Evolutionary conservation across 371 early-diverging fungal species (phyloP).

Genomic region (Conidiobolus incongruus): DNA sequence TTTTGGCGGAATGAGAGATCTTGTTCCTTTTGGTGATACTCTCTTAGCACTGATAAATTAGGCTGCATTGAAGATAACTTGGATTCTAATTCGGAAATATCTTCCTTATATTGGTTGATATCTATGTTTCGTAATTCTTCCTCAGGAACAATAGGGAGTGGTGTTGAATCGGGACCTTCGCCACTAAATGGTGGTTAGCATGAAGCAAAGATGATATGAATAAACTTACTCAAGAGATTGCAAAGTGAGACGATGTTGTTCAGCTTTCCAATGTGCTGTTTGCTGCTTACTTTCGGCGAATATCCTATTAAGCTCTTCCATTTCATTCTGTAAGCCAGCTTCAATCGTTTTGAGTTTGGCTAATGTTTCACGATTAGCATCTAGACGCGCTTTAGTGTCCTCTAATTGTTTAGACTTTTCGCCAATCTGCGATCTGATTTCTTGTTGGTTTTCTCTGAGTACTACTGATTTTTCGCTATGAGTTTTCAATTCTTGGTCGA

Average conservation of each 20-base stretch:
- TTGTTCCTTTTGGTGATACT: slow-evolving; percentile 56
- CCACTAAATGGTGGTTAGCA: neutral
- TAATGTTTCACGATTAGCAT: slow-evolving; percentile 30
- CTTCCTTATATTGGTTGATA: slow-evolving; percentile 4
- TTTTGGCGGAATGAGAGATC: slow-evolving; percentile 42
- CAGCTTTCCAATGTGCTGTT: slow-evolving; percentile 22
- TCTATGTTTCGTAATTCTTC: neutral
- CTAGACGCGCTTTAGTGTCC: slow-evolving; percentile 33
- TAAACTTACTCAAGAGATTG: slow-evolving; percentile 30
- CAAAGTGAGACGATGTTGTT: slow-evolving; percentile 21
- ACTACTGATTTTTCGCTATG: slow-evolving; percentile 15
- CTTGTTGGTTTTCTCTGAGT: neutral
- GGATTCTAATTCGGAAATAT: slow-evolving; percentile 23
- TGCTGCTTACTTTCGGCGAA: slow-evolving; percentile 22
- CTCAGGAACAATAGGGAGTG: neutral
- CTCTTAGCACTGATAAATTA: slow-evolving; percentile 68
- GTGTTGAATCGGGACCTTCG: neutral
- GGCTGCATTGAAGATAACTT: slow-evolving; percentile 43
- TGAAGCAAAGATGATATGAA: neutral
- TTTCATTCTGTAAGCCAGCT: slow-evolving; percentile 30
- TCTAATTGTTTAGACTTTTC: slow-evolving; percentile 14
- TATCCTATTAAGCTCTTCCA: slow-evolving; percentile 27
- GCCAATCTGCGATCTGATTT: neutral
- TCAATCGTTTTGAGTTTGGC: slow-evolving; percentile 39
- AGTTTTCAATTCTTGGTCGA: slow-evolving; percentile 27